Base-by-base conservation (phyloP, 306 rosid species). In the Malus sieversii region DNA sequence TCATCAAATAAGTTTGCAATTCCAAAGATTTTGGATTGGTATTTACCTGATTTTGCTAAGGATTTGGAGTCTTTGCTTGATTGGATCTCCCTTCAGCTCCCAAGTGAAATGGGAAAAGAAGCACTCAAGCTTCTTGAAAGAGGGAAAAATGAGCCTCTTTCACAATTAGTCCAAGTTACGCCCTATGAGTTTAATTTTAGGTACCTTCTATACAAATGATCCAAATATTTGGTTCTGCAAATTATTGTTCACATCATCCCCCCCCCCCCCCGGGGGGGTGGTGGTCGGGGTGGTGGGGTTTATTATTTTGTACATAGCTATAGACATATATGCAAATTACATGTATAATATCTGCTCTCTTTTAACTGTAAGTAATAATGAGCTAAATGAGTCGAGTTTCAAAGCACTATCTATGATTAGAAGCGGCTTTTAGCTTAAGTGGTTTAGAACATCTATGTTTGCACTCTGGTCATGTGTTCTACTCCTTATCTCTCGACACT, bases 111-210 rank as follows among this genome's bases (percentile, higher is more conserved):
- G 5, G 91, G 96, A 68, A 95, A 95, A 88, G 93, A 92, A 85
- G 97, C 97, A 72, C 84, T 95, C 44, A 87, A 85, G 73, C 85
- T 86, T 72, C 83, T 95, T 67, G 97, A 89, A 84, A 80, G 76
- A 61, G 88, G 85, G 32, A 84, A 85, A 85, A 82, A 59, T 5
- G 87, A 89, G 40, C 78, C 92, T 59, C 84, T 84, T 75, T 83
- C 93, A 40, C 91, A 92, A 68, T 86, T 90, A 85, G 92, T 95
- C 65, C 94, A 89, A 74, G 84, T 92, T 63, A 82, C 86, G 81
- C 93, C 97, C 33, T 95, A 95, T 75, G 97, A 95, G 38, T 95
- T 95, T 84, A 86, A 82, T 73, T 95, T 95, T 92, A 92, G 99
- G 89, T 95, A 95, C 83, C 89, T 95, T 71, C 73, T 95, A 30